These are phyloP conservation scores for Hymenoscyphus fraxineus DNA, from an alignment of 2,329 filamentous ascomycete genomes.

Conservation along the genomic window DNA sequence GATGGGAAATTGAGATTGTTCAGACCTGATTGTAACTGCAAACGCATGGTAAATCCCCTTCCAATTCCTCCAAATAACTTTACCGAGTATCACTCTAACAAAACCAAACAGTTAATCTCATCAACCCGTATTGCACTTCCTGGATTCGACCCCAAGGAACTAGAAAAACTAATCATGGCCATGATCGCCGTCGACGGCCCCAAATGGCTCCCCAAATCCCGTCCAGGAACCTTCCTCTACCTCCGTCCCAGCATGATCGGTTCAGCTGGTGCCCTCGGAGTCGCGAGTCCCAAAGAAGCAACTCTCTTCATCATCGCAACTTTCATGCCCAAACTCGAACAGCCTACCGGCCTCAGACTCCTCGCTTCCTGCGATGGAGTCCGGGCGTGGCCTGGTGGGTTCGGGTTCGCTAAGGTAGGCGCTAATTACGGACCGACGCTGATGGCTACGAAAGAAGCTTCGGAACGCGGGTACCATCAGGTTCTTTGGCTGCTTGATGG, in stretches of 20 bases:
- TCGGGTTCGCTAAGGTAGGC: conserved; percentile 87
- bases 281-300: conserved; percentile 76
- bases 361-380: conserved; percentile 78
- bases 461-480: conserved; percentile 73
- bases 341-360: conserved; percentile 61
- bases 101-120: conserved; percentile 44
- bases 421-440: conserved; percentile 90
- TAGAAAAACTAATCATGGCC: conserved; percentile 69
- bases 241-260: conserved; percentile 78
- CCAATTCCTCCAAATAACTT: conserved; percentile 53
- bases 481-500: conserved; percentile 89
- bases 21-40: conserved; percentile 57
- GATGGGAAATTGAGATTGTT: conserved; percentile 63
- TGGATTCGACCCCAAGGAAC: conserved; percentile 64
- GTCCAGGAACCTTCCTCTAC: conserved; percentile 72
- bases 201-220: conserved; percentile 72
- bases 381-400: conserved; percentile 89
- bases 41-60: conserved; percentile 43
- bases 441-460: conserved; percentile 72
- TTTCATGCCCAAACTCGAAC: conserved; percentile 57
- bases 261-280: conserved; percentile 74
- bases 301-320: conserved; percentile 78
- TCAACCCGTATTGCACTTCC: conserved; percentile 69
- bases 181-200: conserved; percentile 70
- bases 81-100: conserved; percentile 48